A percentile compares a stretch with the other conserved stretches of the same genome.
These are phyloP conservation scores for Jamesozyma jinghongensis DNA, from an alignment of 805 yeast genomes.

Conservation along the genomic window DNA sequence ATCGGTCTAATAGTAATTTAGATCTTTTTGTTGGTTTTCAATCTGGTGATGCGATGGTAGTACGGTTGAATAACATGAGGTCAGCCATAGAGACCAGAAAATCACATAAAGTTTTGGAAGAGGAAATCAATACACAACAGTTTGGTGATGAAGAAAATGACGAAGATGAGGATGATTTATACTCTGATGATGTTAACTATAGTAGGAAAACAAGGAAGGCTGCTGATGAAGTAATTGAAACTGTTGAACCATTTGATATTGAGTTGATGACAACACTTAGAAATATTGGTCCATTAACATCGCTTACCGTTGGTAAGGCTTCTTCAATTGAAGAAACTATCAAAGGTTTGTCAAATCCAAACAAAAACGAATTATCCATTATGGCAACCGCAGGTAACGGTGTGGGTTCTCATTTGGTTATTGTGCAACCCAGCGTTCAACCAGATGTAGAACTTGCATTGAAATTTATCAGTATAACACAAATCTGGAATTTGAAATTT, in stretches of 20 bases:
- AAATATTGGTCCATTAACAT: constrained; percentile 67
- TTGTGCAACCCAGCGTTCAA: constrained; percentile 58
- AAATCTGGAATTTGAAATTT: constrained; percentile 59
- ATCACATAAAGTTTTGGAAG: constrained; percentile 40
- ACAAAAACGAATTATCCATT: constrained; percentile 53
- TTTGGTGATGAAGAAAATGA: constrained; percentile 30
- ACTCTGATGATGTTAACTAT: constrained; percentile 16
- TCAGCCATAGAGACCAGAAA: constrained; percentile 26
- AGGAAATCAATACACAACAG: constrained; percentile 22
- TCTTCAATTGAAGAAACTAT: constrained; percentile 42
- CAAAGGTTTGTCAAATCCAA: constrained; percentile 63
- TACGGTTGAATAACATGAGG: constrained; percentile 26
- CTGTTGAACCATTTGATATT: constrained; percentile 33
- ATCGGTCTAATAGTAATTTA: constrained; percentile 30
- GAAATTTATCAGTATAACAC: constrained; percentile 60
- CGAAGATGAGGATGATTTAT: constrained; percentile 26
- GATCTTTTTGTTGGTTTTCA: constrained; percentile 50
- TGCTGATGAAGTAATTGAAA: constrained; percentile 15
- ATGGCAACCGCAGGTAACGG: constrained; percentile 63
- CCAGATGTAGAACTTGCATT: constrained; percentile 61
- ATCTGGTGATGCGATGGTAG: constrained; percentile 49
- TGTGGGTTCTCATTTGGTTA: constrained; percentile 44
- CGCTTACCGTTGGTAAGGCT: constrained; percentile 54
- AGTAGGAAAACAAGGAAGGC: constrained; percentile 12
- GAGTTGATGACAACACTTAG: constrained; percentile 43